Evolutionary conservation across 371 early-diverging fungal genomes (phyloP).

Genomic region (Capillidium heterosporum): DNA sequence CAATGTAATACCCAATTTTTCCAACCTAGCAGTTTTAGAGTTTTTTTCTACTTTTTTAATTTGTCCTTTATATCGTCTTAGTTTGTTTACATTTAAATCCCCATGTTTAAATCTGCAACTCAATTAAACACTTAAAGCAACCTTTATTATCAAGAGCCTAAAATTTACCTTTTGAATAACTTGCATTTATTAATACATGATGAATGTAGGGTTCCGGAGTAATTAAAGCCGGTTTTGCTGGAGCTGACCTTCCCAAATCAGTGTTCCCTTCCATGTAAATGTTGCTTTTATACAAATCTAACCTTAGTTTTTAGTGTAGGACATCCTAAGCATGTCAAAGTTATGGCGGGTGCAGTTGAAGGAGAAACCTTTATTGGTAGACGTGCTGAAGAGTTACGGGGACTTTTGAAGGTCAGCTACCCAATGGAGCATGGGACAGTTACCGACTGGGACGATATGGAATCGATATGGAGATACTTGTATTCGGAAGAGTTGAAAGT

Average conservation of each 20-base stretch:
- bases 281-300: background rate
- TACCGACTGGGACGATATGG: slow-evolving; percentile 95
- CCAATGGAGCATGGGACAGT: slow-evolving; percentile 94
- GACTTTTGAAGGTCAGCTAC: slow-evolving; percentile 76
- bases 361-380: slow-evolving; percentile 85
- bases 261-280: slow-evolving; percentile 76
- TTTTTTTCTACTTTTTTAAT: too few relatives aligned
- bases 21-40: too few relatives aligned
- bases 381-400: slow-evolving; percentile 84
- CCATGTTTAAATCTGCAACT: too few relatives aligned
- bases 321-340: slow-evolving; percentile 80
- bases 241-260: slow-evolving; percentile 84
- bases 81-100: too few relatives aligned
- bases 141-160: too few relatives aligned
- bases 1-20: slow-evolving; percentile 25
- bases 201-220: slow-evolving; percentile 76
- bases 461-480: slow-evolving; percentile 87
- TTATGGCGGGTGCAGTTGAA: slow-evolving; percentile 95
- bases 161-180: slow-evolving; percentile 7
- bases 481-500: slow-evolving; percentile 87
- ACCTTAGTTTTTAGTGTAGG: slow-evolving; percentile 48
- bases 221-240: slow-evolving; percentile 95
- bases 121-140: too few relatives aligned
- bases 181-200: background rate
- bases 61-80: too few relatives aligned